These are phyloP conservation scores for Anisodus tanguticus DNA, from an alignment of 257 asterid genomes.

Conservation along the genomic window DNA sequence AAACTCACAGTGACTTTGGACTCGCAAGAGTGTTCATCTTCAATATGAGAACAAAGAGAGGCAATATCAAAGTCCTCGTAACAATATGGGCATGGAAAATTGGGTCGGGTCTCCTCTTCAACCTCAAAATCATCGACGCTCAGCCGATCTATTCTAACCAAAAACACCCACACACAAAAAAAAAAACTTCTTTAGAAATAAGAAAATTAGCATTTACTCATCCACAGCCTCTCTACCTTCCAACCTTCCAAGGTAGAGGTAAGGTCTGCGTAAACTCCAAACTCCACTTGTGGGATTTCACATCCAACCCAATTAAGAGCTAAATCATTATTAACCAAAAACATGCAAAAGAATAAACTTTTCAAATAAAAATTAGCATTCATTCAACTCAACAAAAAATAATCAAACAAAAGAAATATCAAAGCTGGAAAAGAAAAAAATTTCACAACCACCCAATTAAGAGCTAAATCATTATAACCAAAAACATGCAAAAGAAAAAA, in stretches of 20 bases:
- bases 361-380: background rate
- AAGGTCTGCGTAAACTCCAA: no score
- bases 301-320: no score
- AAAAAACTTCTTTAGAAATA: background rate
- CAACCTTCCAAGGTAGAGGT: no score
- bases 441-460: no score
- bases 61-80: constrained; percentile 74
- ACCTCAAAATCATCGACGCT: constrained; percentile 66
- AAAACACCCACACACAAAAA: background rate
- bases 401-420: no score
- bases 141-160: constrained; percentile 57
- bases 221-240: no score
- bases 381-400: no score
- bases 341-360: background rate
- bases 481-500: no score
- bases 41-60: constrained; percentile 83
- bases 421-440: no score
- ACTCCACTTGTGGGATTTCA: no score
- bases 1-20: constrained; percentile 74
- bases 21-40: constrained; percentile 73
- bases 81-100: constrained; percentile 82
- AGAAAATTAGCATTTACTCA: no score
- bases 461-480: no score
- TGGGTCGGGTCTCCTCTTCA: constrained; percentile 79
- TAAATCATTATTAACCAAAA: background rate